Evolutionary conservation across 2,329 filamentous ascomycete genomes (phyloP).

Genomic region (Penicillium sp.): DNA sequence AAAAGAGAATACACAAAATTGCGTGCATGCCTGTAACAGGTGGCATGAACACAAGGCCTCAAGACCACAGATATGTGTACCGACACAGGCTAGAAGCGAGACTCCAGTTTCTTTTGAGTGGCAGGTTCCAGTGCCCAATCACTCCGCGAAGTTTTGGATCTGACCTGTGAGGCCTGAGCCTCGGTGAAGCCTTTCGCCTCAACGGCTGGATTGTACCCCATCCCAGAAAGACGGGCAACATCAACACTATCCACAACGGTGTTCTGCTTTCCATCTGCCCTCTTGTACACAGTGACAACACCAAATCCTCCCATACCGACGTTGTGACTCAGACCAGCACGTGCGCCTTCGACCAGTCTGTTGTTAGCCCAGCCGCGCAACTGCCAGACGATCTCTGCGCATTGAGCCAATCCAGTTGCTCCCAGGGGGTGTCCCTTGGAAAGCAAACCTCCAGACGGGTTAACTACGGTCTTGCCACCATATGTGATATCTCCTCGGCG

Average conservation of each 20-base stretch:
- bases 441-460: constrained; percentile 92
- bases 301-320: constrained; percentile 87
- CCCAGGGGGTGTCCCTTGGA: constrained; percentile 95
- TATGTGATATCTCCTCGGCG: constrained; percentile 88
- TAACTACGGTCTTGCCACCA: constrained; percentile 77
- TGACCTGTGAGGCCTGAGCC: constrained; percentile 69
- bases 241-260: constrained; percentile 61
- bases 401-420: constrained; percentile 92
- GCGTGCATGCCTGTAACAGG: too few relatives aligned
- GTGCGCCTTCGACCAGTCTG: constrained; percentile 68
- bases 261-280: constrained; percentile 77
- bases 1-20: too few relatives aligned
- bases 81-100: too few relatives aligned
- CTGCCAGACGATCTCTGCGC: constrained; percentile 93
- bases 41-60: too few relatives aligned
- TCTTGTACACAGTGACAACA: constrained; percentile 85
- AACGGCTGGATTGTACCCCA: constrained; percentile 91
- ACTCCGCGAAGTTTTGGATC: too few relatives aligned
- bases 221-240: constrained; percentile 65
- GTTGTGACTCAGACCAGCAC: constrained; percentile 84
- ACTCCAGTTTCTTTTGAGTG: too few relatives aligned
- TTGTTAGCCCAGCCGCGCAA: constrained; percentile 96
- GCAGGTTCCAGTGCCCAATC: too few relatives aligned
- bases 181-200: constrained; percentile 86
- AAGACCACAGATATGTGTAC: too few relatives aligned